Evolutionary conservation across 2,329 filamentous ascomycete genomes (phyloP).

Genomic region (Microsporum audouinii): DNA sequence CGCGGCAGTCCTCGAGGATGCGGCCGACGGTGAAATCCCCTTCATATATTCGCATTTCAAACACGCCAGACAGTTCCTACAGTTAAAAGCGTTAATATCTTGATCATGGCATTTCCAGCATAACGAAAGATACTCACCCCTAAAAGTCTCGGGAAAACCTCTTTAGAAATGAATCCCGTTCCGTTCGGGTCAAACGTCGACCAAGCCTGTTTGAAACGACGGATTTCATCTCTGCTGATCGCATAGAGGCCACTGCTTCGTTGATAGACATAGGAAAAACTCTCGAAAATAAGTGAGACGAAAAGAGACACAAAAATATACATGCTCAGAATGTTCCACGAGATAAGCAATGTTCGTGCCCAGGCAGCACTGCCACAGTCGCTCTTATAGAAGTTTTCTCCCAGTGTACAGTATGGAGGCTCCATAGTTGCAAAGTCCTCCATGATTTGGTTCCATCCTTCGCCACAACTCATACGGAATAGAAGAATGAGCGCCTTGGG

Average conservation of each 20-base stretch:
- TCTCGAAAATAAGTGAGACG: constrained; percentile 97
- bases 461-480: constrained; percentile 84
- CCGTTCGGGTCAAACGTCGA: constrained; percentile 87
- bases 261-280: constrained; percentile 98
- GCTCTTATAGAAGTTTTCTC: constrained; percentile 63
- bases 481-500: constrained; percentile 87
- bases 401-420: constrained; percentile 68
- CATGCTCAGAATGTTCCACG: constrained; percentile 99
- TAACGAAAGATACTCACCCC: constrained; percentile 45
- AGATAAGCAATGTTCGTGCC: constrained; percentile 81
- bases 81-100: neutral
- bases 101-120: neutral
- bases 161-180: constrained; percentile 80
- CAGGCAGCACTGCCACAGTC: constrained; percentile 88
- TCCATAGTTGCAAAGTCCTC: constrained; percentile 78
- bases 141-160: constrained; percentile 75
- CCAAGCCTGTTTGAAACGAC: constrained; percentile 97
- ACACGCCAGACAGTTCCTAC: constrained; percentile 81
- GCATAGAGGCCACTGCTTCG: constrained; percentile 83
- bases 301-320: constrained; percentile 99
- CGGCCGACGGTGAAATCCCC: constrained; percentile 76
- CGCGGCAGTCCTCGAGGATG: constrained; percentile 73
- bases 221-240: constrained; percentile 84
- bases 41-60: constrained; percentile 94
- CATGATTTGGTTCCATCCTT: constrained; percentile 96